Conservation (phyloP, 2,329 filamentous ascomycete species). For the Chalaropsis thielavioides region DNA sequence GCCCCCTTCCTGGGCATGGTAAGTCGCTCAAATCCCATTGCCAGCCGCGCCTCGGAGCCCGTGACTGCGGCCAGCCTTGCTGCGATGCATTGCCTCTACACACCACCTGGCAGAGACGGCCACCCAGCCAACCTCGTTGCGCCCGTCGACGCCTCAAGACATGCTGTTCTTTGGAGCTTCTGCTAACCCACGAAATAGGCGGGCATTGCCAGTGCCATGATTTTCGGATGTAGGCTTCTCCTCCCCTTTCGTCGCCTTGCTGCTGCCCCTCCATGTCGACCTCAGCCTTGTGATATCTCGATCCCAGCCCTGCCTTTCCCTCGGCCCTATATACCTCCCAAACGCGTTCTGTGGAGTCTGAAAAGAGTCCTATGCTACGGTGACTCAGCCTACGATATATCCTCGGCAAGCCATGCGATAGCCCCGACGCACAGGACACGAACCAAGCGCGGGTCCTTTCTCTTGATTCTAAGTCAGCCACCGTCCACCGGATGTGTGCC, state of each 20-base stretch:
- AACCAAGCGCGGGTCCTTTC: neutral
- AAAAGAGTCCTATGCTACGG: neutral
- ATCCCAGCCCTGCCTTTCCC: neutral
- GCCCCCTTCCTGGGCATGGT: conserved; percentile 84
- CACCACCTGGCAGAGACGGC: neutral
- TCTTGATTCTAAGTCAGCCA: neutral
- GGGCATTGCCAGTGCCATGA: conserved; percentile 69
- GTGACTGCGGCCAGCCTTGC: neutral
- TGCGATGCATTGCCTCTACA: too few species aligned
- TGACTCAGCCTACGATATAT: neutral
- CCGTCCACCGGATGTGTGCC: too few species aligned
- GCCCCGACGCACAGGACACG: neutral
- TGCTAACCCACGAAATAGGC: conserved; percentile 33
- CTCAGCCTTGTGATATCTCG: neutral
- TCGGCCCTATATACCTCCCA: neutral
- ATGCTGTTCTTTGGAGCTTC: neutral
- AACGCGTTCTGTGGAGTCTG: neutral
- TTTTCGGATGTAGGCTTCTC: conserved; percentile 56
- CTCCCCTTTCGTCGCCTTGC: conserved; percentile 17
- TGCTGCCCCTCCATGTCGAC: neutral
- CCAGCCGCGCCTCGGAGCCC: neutral
- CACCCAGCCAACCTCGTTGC: neutral
- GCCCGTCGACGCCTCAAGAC: neutral
- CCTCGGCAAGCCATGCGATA: neutral
- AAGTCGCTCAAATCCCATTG: conserved; percentile 26